These are phyloP conservation scores for Xylaria curta DNA, from an alignment of 495 filamentous ascomycete genomes.

Conservation along the genomic window DNA sequence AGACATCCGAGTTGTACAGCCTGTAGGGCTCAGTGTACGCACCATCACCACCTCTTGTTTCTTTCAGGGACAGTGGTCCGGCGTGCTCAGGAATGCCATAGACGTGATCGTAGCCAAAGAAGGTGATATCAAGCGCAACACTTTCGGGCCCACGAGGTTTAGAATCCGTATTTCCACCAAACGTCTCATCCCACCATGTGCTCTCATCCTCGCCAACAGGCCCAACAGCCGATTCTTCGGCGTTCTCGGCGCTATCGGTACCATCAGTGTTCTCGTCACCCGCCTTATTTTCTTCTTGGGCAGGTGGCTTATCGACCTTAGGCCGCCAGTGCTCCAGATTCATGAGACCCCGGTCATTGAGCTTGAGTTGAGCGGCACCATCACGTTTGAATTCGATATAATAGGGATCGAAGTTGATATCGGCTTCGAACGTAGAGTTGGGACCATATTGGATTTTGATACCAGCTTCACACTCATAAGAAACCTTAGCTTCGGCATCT, in stretches of 20 bases:
- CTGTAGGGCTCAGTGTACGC: conserved; percentile 93
- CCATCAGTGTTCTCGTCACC: conserved; percentile 54
- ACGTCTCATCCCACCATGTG: conserved; percentile 97
- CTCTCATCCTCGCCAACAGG: conserved; percentile 67
- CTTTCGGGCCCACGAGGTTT: conserved; percentile 92
- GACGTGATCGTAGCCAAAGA: conserved; percentile 89
- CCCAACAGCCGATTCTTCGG: conserved; percentile 40
- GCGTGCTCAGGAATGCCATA: conserved; percentile 96
- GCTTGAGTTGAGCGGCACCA: conserved; percentile 78
- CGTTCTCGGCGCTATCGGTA: conserved; percentile 51
- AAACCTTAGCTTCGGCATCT: conserved; percentile 69
- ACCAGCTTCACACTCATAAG: conserved; percentile 61
- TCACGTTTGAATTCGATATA: conserved; percentile 83
- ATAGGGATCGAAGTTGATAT: conserved; percentile 84
- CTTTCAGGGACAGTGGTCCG: conserved; percentile 82
- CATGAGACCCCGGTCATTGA: conserved; percentile 86
- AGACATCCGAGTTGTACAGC: conserved; percentile 94
- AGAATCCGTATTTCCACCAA: conserved; percentile 90
- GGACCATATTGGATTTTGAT: conserved; percentile 86
- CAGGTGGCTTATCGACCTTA: conserved; percentile 73
- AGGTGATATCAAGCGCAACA: conserved; percentile 87
- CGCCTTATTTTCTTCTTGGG: conserved; percentile 56
- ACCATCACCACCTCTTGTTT: conserved; percentile 86
- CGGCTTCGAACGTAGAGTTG: conserved; percentile 72
- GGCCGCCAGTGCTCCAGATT: conserved; percentile 96